Base-by-base conservation (phyloP, 2,329 filamentous ascomycete genomes). In the Mollisia scopiformis region DNA sequence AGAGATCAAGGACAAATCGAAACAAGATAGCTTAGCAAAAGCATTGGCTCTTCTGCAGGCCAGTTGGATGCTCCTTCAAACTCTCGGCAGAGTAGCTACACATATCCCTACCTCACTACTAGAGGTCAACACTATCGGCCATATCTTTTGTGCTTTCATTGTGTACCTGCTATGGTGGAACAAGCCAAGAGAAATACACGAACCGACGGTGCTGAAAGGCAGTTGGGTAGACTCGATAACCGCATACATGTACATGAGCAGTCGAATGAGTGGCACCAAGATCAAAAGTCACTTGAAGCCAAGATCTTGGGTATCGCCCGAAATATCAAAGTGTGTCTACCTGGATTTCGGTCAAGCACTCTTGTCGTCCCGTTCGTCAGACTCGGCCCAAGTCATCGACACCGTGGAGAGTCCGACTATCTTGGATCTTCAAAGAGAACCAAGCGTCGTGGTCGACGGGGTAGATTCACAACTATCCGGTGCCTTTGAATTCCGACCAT, bases 1-100 rank as follows among this genome's bases (percentile, higher is more conserved):
- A 50, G 23, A 60, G n/a, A 68, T 72, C 11, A 56, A 63, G 8
- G 68, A 71, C 39, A 71, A 71, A 47, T 71, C 66, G 52, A 71
- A 72, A 55, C 62, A 63, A 8, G 64, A 69, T 46, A 49, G 60
- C 43, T 57, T 71, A 2, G 67, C 66, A 7, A 72, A 71, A 57
- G 53, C 61, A 27, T 33, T 70, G 14, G 68, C 71, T 6, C 65
- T 59, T 43, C 51, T 68, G 11, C 70, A 71, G 54, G 68, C 68
- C 2, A 62, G 46, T 13, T 71, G 65, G 59, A 63, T 69, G 16
- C 58, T 69, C 30, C 30, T 47, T 41, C 68, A n/a, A 62, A 70
- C 61, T 19, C 33, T 68, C 19, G 62, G 55, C 10, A 56, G 69
- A 21, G 60, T 70, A 14, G 60, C 57, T 6, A 39, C 39, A 4